Percentiles rank a stretch among this genome's conserved stretches.
phyloP scores from a whole-genome alignment of 176 grass and related monocot genomes.

The Neostapfia colusana region DNA sequence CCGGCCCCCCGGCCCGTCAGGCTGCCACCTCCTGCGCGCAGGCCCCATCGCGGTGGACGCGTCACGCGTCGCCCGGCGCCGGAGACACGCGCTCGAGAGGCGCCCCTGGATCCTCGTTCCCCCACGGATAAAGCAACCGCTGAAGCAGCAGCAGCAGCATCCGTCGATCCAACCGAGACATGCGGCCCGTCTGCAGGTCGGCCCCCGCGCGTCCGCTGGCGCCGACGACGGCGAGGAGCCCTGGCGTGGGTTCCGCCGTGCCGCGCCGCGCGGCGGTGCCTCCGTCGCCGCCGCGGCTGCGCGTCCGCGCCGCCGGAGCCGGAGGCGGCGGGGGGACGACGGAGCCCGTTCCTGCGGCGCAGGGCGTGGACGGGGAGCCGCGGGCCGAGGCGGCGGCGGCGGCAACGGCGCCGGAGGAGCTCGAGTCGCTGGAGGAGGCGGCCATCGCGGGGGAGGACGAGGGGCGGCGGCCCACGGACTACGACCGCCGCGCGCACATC shows the following conservation, averaged over 20 bases:
- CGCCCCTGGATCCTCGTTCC: conserved; percentile 30
- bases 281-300: background rate
- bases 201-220: background rate
- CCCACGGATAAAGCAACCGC: conserved; percentile 6
- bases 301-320: background rate
- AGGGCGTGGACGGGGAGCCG: background rate
- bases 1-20: background rate
- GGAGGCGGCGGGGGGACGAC: background rate
- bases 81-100: conserved; percentile 17
- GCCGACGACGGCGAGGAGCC: background rate
- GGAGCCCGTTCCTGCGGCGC: conserved; percentile 2
- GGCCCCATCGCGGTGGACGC: background rate
- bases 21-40: background rate
- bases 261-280: background rate
- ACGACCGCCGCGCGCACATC: conserved; percentile 77
- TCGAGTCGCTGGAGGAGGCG: conserved; percentile 59
- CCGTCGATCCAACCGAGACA: background rate
- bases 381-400: background rate
- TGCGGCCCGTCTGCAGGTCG: background rate
- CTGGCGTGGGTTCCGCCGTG: background rate
- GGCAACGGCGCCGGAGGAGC: conserved; percentile 31
- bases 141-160: background rate
- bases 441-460: conserved; percentile 56
- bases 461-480: conserved; percentile 61
- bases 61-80: conserved; percentile 13